Evolutionary conservation across 169 alveolate species (phyloP).

Genomic region (Sarcocystis neurona): DNA sequence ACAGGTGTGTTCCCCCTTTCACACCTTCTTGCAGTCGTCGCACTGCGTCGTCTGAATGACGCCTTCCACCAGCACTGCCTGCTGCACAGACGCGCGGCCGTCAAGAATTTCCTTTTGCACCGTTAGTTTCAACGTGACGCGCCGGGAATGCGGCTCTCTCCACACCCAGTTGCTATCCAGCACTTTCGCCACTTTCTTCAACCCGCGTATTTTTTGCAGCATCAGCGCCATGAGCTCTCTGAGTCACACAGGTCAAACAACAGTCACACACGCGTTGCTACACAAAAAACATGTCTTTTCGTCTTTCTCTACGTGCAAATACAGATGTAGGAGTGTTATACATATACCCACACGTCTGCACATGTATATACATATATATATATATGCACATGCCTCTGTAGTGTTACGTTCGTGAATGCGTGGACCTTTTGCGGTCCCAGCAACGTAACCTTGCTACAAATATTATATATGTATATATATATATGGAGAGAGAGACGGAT

Average conservation of each 20-base stretch:
- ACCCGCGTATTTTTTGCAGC: slow-evolving; percentile 94
- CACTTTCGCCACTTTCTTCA: slow-evolving; percentile 80
- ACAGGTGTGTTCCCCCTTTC: not conserved
- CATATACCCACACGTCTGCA: not conserved
- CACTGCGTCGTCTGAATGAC: slow-evolving; percentile 92
- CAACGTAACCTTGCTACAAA: too few relatives aligned
- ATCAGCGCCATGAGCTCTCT: slow-evolving; percentile 96
- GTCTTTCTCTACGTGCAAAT: not conserved
- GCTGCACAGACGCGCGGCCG: slow-evolving; percentile 88
- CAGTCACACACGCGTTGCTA: not conserved
- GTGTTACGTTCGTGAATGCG: not conserved
- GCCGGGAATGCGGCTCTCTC: slow-evolving; percentile 83
- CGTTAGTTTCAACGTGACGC: slow-evolving; percentile 93
- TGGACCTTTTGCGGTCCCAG: not conserved
- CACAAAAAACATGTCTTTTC: not conserved
- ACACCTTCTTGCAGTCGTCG: slow-evolving; percentile 95
- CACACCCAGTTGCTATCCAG: slow-evolving; percentile 95
- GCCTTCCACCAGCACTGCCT: slow-evolving; percentile 87
- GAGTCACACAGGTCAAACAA: not conserved
- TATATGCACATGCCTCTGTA: not conserved
- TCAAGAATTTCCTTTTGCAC: slow-evolving; percentile 93
- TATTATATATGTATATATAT: too few relatives aligned
- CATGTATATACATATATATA: not conserved
- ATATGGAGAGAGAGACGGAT: too few relatives aligned
- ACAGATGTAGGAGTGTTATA: not conserved